These are phyloP conservation scores for Pezicula rhizophila DNA, from an alignment of 2,329 filamentous ascomycete genomes.

Conservation along the genomic window DNA sequence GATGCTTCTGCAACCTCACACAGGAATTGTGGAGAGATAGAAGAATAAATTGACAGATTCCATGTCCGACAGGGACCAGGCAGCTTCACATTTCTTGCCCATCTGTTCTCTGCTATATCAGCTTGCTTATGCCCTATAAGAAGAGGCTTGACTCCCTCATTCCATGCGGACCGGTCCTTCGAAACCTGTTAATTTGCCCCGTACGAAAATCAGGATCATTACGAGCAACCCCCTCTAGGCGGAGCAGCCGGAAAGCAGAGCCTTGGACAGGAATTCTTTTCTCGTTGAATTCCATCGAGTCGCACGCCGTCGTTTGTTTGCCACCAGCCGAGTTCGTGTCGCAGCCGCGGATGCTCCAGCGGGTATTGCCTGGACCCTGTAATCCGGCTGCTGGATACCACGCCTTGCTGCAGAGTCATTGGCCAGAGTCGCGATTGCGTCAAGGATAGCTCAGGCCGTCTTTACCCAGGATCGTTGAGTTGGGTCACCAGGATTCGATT, in stretches of 20 bases:
- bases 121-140: constrained; percentile 4
- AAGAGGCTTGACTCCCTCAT: constrained; percentile 3
- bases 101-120: constrained; percentile 3
- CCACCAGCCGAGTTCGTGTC: constrained; percentile 18
- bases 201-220: not conserved
- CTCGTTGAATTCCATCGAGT: constrained; percentile 13
- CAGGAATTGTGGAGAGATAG: constrained; percentile 4
- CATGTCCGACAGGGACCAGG: constrained; percentile 1
- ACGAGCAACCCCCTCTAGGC: not conserved
- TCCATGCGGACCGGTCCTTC: not conserved
- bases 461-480: not conserved
- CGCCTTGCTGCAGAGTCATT: constrained; percentile 8
- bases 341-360: constrained; percentile 11
- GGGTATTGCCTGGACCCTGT: constrained; percentile 12
- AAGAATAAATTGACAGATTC: constrained; percentile 3
- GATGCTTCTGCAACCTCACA: constrained; percentile 3
- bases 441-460: constrained; percentile 1
- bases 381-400: constrained; percentile 13
- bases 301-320: constrained; percentile 14
- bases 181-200: not conserved
- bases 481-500: not conserved
- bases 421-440: constrained; percentile 4
- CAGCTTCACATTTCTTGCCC: constrained; percentile 1
- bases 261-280: not conserved
- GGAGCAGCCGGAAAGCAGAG: not conserved